These are phyloP conservation scores for Aspergillus intermedius DNA, from an alignment of 2,329 filamentous ascomycete species.

Conservation along the genomic window DNA sequence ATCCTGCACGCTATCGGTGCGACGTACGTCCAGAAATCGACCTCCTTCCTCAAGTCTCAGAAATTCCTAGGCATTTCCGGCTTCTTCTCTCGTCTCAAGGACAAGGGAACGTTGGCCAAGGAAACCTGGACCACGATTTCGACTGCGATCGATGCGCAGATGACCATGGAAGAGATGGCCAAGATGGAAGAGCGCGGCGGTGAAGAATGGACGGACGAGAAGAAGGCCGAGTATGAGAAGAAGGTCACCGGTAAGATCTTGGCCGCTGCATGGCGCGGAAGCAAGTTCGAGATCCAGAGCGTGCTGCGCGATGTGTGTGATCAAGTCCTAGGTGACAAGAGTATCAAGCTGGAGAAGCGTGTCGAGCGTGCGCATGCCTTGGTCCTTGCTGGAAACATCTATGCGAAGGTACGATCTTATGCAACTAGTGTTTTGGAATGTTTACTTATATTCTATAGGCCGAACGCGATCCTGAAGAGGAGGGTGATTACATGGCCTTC, in stretches of 20 bases:
- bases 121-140: conserved; percentile 98
- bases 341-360: conserved; percentile 74
- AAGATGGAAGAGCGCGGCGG: conserved; percentile 90
- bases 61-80: conserved; percentile 95
- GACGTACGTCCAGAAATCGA: conserved; percentile 83
- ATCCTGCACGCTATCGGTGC: conserved; percentile 91
- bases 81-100: conserved; percentile 88
- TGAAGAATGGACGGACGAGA: conserved; percentile 97
- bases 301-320: conserved; percentile 94
- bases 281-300: conserved; percentile 96
- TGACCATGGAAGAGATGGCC: conserved; percentile 99
- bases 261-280: conserved; percentile 90
- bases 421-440: background rate
- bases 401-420: conserved; percentile 62
- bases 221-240: conserved; percentile 89
- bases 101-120: conserved; percentile 94
- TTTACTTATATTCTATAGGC: conserved; percentile 50
- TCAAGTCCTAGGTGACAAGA: conserved; percentile 70
- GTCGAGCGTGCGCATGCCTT: conserved; percentile 87
- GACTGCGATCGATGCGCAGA: conserved; percentile 91
- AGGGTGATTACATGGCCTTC: conserved; percentile 97
- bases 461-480: conserved; percentile 83
- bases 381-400: conserved; percentile 81
- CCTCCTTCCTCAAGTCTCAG: conserved; percentile 82
- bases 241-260: conserved; percentile 96